These are phyloP conservation scores for Hypericum perforatum DNA, from an alignment of 345 rosid genomes.

Conservation along the genomic window DNA sequence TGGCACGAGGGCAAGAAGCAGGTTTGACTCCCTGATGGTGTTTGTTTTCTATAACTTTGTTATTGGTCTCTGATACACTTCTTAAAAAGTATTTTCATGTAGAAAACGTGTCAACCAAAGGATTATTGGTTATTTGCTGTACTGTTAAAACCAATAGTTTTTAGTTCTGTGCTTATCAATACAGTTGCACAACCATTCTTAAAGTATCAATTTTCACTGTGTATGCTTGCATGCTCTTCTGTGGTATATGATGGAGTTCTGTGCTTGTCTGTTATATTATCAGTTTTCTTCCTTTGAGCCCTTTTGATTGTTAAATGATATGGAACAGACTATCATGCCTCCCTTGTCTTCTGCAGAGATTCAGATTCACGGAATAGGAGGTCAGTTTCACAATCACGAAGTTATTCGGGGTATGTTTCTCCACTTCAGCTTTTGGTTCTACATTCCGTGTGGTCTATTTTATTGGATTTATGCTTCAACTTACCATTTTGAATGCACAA, in stretches of 20 bases:
- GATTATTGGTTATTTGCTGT: too few species aligned
- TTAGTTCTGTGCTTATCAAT: too few species aligned
- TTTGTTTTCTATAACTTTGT: neutral
- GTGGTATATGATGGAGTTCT: too few species aligned
- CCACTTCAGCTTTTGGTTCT: neutral
- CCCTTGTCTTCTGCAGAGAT: conserved; percentile 32
- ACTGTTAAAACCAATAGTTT: too few species aligned
- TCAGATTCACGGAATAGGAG: conserved; percentile 42
- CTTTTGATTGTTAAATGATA: neutral
- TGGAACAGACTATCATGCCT: neutral
- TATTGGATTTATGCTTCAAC: neutral
- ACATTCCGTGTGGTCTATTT: conserved; percentile 4
- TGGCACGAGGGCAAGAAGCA: conserved; percentile 48
- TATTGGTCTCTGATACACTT: neutral
- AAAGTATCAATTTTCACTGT: too few species aligned
- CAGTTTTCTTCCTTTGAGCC: conserved; percentile 4
- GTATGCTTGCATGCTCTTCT: too few species aligned
- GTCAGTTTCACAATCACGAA: conserved; percentile 54
- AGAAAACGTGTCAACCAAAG: too few species aligned
- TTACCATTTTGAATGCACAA: neutral
- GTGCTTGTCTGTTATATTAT: neutral
- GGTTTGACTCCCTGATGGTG: conserved; percentile 25
- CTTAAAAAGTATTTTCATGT: neutral
- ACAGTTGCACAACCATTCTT: too few species aligned
- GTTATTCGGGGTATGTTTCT: conserved; percentile 46